Evolutionary conservation across 2,329 filamentous ascomycete species (phyloP).

Genomic region (Byssoonygena ceratinophila): DNA sequence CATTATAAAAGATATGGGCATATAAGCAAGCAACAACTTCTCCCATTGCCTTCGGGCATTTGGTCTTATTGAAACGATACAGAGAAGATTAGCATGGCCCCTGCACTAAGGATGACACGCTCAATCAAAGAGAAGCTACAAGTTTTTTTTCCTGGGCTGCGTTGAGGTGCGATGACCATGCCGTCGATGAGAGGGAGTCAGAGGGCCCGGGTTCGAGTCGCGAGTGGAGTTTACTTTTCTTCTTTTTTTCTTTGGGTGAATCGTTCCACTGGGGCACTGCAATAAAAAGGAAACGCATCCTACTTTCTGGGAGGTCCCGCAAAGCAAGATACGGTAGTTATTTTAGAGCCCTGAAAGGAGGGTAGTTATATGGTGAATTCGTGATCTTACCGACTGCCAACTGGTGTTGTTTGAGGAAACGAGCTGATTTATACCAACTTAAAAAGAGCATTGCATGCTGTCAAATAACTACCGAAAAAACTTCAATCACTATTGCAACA

Average conservation of each 20-base stretch:
- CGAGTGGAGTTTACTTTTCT: constrained; percentile 5
- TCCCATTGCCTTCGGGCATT: constrained; percentile 40
- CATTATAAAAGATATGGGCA: not conserved
- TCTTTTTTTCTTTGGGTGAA: not conserved
- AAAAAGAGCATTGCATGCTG: too few species aligned
- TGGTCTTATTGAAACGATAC: constrained; percentile 57
- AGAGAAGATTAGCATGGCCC: constrained; percentile 77
- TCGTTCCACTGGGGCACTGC: not conserved
- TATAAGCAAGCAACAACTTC: not conserved
- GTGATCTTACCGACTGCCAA: too few species aligned
- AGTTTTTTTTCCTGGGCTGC: constrained; percentile 47
- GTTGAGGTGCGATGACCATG: constrained; percentile 4
- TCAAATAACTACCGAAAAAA: too few species aligned
- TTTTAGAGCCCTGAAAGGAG: too few species aligned
- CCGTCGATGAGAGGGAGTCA: not conserved
- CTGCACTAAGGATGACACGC: constrained; percentile 91
- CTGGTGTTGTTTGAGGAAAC: too few species aligned
- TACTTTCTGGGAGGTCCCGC: too few species aligned
- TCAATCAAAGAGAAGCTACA: constrained; percentile 68
- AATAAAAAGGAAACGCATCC: not conserved
- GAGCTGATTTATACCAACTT: too few species aligned
- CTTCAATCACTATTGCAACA: too few species aligned
- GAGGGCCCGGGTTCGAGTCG: not conserved
- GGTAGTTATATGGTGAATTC: too few species aligned
- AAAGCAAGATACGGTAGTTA: too few species aligned